Base-by-base conservation (phyloP, 139 green algal genomes). In the Marvania coccoides region DNA sequence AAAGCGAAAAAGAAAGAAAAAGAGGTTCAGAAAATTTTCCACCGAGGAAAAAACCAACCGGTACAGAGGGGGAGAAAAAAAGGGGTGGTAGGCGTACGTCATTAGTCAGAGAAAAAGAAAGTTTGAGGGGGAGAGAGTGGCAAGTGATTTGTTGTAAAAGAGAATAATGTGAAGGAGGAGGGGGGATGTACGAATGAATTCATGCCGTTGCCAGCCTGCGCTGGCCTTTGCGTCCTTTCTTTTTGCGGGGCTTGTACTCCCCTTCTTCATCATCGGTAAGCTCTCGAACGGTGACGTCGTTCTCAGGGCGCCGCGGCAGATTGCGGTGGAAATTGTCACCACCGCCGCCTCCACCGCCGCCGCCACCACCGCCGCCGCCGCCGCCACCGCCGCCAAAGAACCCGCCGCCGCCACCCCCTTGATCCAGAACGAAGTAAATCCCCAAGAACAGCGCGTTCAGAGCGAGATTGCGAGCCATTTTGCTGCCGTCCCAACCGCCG, bases 391-490 rank as follows among this genome's bases (percentile, higher is more conserved):
- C 73, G 12, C 73, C 72, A 66, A 30, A 37, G 30, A 66, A 68
- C 35, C 54, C 57, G 19, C 74, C 74, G 58, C 77, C 77, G 5
- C 47, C 63, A 60, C 58, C 48, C 12, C 63, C 62, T 29, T 39
- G 63, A 19, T 82, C 77, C 1, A 80, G 31, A 12, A 83, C 23
- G 15, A 77, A 71, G 33, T 79, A 83, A 31, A 79, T 63, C 6
- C 59, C 74, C 29, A 64, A 19, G 5, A 74, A 64, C 6, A 71
- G 4, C 15, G 55, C 61, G 33, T 83, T 83, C 3, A 83, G 53
- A 8, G 51, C 69, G 12, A 83, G 3, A 58, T 83, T 83, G 46
- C 74, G 47, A 28, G 54, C 59, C 24, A 83, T 73, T 6, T 68
- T 67, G 40, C 48, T 37, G 39, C 63, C 68, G 29, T 79, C 68